phyloP scores from a whole-genome alignment of 2,329 filamentous ascomycete species.

The Sporothrix humicola region DNA sequence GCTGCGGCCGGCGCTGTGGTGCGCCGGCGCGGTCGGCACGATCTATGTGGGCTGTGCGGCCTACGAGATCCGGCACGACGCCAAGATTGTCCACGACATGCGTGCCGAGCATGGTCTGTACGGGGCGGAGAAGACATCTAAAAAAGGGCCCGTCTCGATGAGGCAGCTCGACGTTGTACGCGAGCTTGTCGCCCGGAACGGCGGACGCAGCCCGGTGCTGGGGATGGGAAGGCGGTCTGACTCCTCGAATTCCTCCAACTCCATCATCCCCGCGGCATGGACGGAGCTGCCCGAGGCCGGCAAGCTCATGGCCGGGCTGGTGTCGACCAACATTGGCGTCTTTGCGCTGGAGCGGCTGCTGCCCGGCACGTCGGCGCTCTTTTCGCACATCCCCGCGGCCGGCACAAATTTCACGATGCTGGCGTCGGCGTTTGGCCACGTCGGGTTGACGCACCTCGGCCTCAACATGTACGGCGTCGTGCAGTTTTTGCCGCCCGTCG shows the following conservation, averaged over 20 bases:
- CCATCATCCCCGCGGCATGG: conserved; percentile 28
- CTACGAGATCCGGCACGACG: conserved; percentile 37
- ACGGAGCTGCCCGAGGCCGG: conserved; percentile 34
- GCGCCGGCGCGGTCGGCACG: conserved; percentile 35
- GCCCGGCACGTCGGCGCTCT: conserved; percentile 33
- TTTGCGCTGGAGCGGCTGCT: conserved; percentile 35
- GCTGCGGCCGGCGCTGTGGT: conserved; percentile 38
- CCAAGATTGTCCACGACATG: conserved; percentile 31
- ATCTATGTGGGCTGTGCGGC: conserved; percentile 37
- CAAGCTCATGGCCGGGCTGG: conserved; percentile 36
- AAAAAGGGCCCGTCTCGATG: background rate
- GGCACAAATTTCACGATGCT: conserved; percentile 41
- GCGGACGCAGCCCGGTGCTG: background rate
- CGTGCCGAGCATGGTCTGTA: conserved; percentile 18
- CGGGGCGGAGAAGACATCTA: background rate
- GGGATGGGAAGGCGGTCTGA: no score
- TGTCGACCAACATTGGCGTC: conserved; percentile 37
- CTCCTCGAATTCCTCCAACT: background rate
- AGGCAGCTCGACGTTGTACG: conserved; percentile 20
- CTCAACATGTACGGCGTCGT: conserved; percentile 43
- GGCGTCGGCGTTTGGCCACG: conserved; percentile 44
- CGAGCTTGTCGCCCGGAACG: background rate
- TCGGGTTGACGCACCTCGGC: conserved; percentile 40
- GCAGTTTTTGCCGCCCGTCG: conserved; percentile 40
- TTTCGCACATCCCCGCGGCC: conserved; percentile 37